Evolutionary conservation across 192 early-diverging fungal species (phyloP).

Genomic region (Polychytrium aggregatum): DNA sequence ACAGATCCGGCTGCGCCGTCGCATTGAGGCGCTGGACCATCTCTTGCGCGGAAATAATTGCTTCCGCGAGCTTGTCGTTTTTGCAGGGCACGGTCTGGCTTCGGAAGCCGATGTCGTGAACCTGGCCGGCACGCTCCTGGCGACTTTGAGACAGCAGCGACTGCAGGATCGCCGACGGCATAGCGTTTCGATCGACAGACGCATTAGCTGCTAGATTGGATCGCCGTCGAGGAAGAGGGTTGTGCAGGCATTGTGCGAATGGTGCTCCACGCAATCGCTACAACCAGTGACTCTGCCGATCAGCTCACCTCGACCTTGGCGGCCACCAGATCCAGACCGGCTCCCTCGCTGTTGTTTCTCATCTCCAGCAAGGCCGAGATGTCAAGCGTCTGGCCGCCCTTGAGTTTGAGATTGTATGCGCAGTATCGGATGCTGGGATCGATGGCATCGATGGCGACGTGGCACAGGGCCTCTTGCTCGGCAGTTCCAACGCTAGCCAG

Average conservation of each 20-base stretch:
- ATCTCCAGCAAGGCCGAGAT: conserved; percentile 7
- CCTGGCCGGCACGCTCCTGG: conserved; percentile 20
- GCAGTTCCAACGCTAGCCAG: conserved; percentile 41
- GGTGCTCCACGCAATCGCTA: background rate
- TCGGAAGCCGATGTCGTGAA: conserved; percentile 38
- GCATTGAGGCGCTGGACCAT: conserved; percentile 10
- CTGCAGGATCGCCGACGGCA: too few relatives aligned
- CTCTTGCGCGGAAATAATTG: background rate
- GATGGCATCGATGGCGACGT: conserved; percentile 58
- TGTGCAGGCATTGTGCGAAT: background rate
- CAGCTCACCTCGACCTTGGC: conserved; percentile 27
- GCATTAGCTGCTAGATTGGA: too few relatives aligned
- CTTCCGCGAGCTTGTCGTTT: conserved; percentile 4
- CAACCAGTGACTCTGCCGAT: background rate
- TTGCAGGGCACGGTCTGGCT: conserved; percentile 25
- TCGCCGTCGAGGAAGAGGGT: too few relatives aligned
- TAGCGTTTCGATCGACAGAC: too few relatives aligned
- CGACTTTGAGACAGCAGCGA: conserved; percentile 27
- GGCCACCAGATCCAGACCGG: conserved; percentile 36
- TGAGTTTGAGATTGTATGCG: conserved; percentile 45
- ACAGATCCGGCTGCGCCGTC: too few relatives aligned
- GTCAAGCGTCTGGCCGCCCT: conserved; percentile 4
- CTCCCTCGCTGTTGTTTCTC: conserved; percentile 1
- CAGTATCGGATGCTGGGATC: conserved; percentile 75
- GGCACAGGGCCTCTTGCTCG: conserved; percentile 44